Conservation (phyloP, 805 yeast genomes). For the Candida schatavii region DNA sequence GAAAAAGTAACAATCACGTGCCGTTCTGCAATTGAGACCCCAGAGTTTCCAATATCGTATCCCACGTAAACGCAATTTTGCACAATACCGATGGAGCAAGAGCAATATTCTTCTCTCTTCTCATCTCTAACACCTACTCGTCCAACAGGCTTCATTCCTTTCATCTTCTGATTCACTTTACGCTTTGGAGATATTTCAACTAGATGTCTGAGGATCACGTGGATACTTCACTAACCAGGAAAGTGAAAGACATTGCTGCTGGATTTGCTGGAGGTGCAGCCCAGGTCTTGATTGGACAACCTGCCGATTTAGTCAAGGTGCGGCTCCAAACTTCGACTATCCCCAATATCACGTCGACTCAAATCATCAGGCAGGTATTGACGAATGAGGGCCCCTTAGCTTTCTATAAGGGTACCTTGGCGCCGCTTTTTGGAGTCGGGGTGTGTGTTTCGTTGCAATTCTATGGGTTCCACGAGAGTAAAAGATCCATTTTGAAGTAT, state of each 20-base stretch:
- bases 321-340: constrained; percentile 37
- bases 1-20: too few relatives aligned
- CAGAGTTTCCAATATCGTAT: too few relatives aligned
- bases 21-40: too few relatives aligned
- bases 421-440: constrained; percentile 47
- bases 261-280: constrained; percentile 48
- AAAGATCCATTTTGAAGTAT: constrained; percentile 47
- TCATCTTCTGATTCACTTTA: too few relatives aligned
- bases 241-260: constrained; percentile 41
- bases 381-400: constrained; percentile 42
- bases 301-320: constrained; percentile 44
- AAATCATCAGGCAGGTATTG: constrained; percentile 34
- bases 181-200: too few relatives aligned
- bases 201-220: constrained; percentile 10
- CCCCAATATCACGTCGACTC: constrained; percentile 24
- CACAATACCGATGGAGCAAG: too few relatives aligned
- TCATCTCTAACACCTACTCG: too few relatives aligned
- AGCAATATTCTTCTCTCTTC: too few relatives aligned
- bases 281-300: constrained; percentile 46
- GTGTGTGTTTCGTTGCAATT: constrained; percentile 69
- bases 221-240: constrained; percentile 35
- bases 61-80: too few relatives aligned
- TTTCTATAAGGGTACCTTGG: constrained; percentile 44
- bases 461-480: constrained; percentile 69
- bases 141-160: too few relatives aligned